Percentiles rank a stretch among this genome's conserved stretches.
Conservation (phyloP, 495 filamentous ascomycete genomes). For the Podospora comata region DNA sequence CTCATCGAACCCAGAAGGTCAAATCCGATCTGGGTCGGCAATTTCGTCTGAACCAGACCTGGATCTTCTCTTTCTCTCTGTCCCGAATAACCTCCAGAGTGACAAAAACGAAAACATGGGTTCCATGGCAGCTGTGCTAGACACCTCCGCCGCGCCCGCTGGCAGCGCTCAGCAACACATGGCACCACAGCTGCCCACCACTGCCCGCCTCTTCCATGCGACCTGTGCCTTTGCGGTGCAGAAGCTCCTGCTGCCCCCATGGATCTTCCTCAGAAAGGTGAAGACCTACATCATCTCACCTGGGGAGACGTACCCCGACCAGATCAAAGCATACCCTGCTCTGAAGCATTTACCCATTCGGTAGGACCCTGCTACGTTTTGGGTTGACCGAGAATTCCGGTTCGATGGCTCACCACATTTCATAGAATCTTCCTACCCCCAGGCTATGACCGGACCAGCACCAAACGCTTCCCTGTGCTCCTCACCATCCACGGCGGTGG, state of each 20-base stretch:
- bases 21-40: background rate
- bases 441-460: slow-evolving; percentile 20
- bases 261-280: slow-evolving; percentile 1
- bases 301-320: slow-evolving; percentile 15
- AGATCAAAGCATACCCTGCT: slow-evolving; percentile 24
- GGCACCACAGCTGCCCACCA: background rate
- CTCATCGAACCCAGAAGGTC: background rate
- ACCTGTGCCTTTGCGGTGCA: slow-evolving; percentile 13
- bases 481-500: slow-evolving; percentile 44
- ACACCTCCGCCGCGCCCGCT: background rate
- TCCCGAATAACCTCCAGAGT: background rate
- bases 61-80: background rate
- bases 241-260: slow-evolving; percentile 15
- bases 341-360: slow-evolving; percentile 20
- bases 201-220: slow-evolving; percentile 15
- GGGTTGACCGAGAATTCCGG: too few species aligned
- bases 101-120: background rate
- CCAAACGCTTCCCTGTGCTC: slow-evolving; percentile 23
- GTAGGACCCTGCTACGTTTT: slow-evolving; percentile 5
- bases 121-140: background rate
- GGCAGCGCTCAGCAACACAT: background rate
- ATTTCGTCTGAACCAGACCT: background rate
- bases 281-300: slow-evolving; percentile 12
- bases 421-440: slow-evolving; percentile 36
- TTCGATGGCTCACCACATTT: background rate